A percentile compares a stretch with the other conserved stretches of the same genome.
These are phyloP conservation scores for Hebeloma cylindrosporum DNA, from an alignment of 768 basidiomycete species.

Conservation along the genomic window DNA sequence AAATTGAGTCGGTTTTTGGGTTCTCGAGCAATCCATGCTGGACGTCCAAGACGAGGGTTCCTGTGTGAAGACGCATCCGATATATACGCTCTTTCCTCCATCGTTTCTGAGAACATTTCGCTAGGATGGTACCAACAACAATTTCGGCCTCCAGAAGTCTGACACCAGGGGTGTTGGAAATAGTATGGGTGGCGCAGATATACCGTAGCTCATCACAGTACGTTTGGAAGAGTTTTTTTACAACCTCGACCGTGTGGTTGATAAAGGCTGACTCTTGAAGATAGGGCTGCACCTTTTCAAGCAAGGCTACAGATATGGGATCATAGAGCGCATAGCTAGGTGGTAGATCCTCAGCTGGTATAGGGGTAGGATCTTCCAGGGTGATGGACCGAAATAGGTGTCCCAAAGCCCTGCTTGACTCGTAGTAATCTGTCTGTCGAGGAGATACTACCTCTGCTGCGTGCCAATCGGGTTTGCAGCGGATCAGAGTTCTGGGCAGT, in stretches of 20 bases:
- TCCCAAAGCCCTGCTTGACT: slow-evolving; percentile 70
- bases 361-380: slow-evolving; percentile 26
- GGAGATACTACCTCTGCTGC: slow-evolving; percentile 55
- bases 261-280: slow-evolving; percentile 27
- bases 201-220: slow-evolving; percentile 71
- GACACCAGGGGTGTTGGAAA: slow-evolving; percentile 55
- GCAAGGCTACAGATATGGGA: slow-evolving; percentile 38
- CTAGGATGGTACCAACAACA: slow-evolving; percentile 72
- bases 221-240: slow-evolving; percentile 44
- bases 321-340: slow-evolving; percentile 27
- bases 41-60: slow-evolving; percentile 51
- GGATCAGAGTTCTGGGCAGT: slow-evolving; percentile 57
- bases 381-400: slow-evolving; percentile 64
- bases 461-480: slow-evolving; percentile 80
- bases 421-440: slow-evolving; percentile 65
- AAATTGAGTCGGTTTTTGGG: slow-evolving; percentile 23
- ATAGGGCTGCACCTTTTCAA: slow-evolving; percentile 29
- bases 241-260: slow-evolving; percentile 26
- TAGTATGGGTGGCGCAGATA: slow-evolving; percentile 65
- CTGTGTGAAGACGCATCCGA: slow-evolving; percentile 60
- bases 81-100: slow-evolving; percentile 60
- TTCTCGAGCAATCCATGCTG: slow-evolving; percentile 37
- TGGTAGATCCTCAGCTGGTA: slow-evolving; percentile 13
- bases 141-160: slow-evolving; percentile 72
- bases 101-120: slow-evolving; percentile 61